Evolutionary conservation across 129 eudicot species (phyloP), one percentile per base, ranked within the genome.

Genomic region (Flaveria robusta): DNA sequence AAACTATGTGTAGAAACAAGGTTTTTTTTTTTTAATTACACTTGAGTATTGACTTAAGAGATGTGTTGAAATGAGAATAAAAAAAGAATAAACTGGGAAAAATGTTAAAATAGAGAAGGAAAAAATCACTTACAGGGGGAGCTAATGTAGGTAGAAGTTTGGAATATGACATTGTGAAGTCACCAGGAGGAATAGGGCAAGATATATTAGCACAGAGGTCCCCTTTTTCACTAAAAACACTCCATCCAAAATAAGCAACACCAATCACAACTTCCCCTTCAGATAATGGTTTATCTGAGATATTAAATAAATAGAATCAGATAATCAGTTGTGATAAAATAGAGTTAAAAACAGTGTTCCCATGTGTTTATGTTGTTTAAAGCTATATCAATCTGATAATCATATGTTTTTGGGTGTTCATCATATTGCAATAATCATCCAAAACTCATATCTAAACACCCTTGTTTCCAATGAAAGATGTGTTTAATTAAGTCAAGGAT

Each of bases 61-160:
- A 31, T 31, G 14, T 41, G 23, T 29, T 62, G 49, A 18, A 42
- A 74, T 6, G 20, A 60, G 19, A 60, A 62, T 2, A 45, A 27
- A 46, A 75, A 64, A 31, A 47, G 37, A 75, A 63, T 18, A 1
- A 22, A 14, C 13, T 13, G 6, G 7, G 5, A 43, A 76, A 18
- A 77, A 0, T 34, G 39, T 34, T 1, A 34, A 0, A 34, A 34
- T 0, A 34, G 7, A 34, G 7, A 34, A n/a, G 1, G 27, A 27
- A 12, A 73, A 56, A 78, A 77, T n/a, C 45, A 88, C 98, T 90
- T 81, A 93, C 98, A 43, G 98, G 98, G 37, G 98, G 98, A 69
- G 97, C 90, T 67, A 74, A 11, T 73, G 90, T 86, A 14, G 98
- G 98, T 74, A 93, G 79, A 18, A 81, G 81, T 79, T 93, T 89